Base-by-base conservation (phyloP, 805 yeast genomes). In the Myxozyma nipponensis region DNA sequence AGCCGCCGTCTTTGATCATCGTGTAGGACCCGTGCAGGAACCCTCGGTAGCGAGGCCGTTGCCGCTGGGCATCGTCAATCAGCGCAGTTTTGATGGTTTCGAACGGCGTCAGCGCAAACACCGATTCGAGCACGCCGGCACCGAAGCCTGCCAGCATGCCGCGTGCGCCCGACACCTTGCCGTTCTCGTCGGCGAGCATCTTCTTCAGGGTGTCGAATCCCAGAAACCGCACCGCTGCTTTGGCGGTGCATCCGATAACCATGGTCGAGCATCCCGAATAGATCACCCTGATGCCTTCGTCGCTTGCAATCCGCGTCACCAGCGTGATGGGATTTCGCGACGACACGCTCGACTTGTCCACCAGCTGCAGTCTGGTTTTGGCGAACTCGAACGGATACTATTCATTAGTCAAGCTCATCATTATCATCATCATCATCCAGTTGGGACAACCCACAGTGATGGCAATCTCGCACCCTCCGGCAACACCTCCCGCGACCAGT, bases 61-160 rank as follows among this genome's bases (percentile, higher is more conserved):
- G 71, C 3, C 84, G 63, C 68, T 84, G 95, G 59, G 83, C 87
- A 66, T 91, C 98, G 70, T 91, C 98, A 60, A 91, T 93, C 17
- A 90, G 76, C 0, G 95, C 96, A 0, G 98, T 91, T 66, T 91
- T 91, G 69, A 91, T 87, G 32, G 96, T 95, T 69, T 91, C 98
- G 49, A 90, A 89, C 1, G 98, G 98, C 0, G 98, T 91, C 42
- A 93, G 95, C 0, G 98, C 98, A 40, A 90, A 75, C 24, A 89
- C 84, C 50, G 95, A 84, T 66, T 91, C 98, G 54, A 91, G 69
- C 40, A 90, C 77, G 34, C 98, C 98, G 2, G 98, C 98, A 42
- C 98, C 97, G 39, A 93, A 73, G n/a, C 98, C 98, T 1, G 98
- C 98, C 28, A 91, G 52, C 4, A 90, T 95, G 59, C 98, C 98